Evolutionary conservation across 2,329 filamentous ascomycete species (phyloP).

Genomic region (Xylariaceae sp.): DNA sequence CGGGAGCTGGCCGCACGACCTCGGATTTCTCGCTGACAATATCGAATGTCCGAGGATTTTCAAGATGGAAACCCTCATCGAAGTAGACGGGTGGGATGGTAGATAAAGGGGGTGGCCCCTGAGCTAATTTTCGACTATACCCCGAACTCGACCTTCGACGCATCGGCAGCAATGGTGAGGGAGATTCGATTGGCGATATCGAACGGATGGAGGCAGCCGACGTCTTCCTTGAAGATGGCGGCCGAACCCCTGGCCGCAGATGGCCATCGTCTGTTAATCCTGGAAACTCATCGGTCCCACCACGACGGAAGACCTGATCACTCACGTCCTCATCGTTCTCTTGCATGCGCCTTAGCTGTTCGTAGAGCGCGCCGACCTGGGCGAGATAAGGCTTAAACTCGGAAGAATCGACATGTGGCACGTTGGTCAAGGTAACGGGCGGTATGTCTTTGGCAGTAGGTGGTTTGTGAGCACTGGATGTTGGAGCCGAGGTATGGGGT

Average conservation of each 20-base stretch:
- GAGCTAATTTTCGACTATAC: constrained; percentile 63
- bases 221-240: constrained; percentile 46
- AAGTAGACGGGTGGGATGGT: constrained; percentile 95
- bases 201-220: constrained; percentile 56
- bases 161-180: constrained; percentile 41
- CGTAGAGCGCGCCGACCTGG: constrained; percentile 86
- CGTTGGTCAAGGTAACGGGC: constrained; percentile 88
- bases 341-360: constrained; percentile 84
- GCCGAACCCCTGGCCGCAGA: constrained; percentile 52
- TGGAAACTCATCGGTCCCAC: constrained; percentile 50
- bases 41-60: constrained; percentile 96
- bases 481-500: constrained; percentile 74
- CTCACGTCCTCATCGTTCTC: constrained; percentile 72
- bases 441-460: constrained; percentile 91
- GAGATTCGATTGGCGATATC: constrained; percentile 55
- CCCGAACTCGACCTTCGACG: constrained; percentile 52
- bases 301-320: constrained; percentile 48
- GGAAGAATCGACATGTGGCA: constrained; percentile 77
- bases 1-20: constrained; percentile 75
- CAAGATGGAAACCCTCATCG: constrained; percentile 91
- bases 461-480: constrained; percentile 76
- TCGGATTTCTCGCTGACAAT: constrained; percentile 95
- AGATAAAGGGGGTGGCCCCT: constrained; percentile 82
- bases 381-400: constrained; percentile 85
- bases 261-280: constrained; percentile 48